Evolutionary conservation across 208 protist genomes (phyloP), one percentile per base, ranked within the genome.

Genomic region (Lotmaria passim): DNA sequence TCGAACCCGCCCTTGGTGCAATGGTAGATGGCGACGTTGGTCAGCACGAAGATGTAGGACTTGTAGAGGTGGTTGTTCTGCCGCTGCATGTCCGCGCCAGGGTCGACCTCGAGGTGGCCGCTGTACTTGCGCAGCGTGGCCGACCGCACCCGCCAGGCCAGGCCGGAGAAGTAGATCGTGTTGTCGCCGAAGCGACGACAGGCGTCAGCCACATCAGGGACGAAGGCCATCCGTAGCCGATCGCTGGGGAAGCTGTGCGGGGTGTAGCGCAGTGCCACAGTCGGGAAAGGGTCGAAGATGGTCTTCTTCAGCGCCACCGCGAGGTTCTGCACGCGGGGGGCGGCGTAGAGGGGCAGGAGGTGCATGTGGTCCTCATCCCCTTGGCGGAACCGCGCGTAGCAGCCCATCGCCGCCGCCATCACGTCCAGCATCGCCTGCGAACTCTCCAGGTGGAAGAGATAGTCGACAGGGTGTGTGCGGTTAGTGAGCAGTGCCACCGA

Each of bases 1-100:
- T 85, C 86, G 48, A 81, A 81, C 39, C 77, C 78, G 39, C 73
- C 81, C 65, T 83, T 80, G 28, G 79, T 79, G 58, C 76, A 86
- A 67, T 84, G 81, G 72, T 92, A 92, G 47, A 92, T 52, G 26
- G 86, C 86, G 51, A 62, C 76, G 78, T 92, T 92, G 30, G 86
- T 92, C 33, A 92, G 26, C 28, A 88, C 53, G 31, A 92, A 67
- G 23, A 92, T 72, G 53, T 82, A 81, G 17, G 72, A 65, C 69
- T 88, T 88, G 75, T 79, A 81, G 31, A 81, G 67, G 58, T 82
- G 68, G 57, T 84, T 85, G 55, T 82, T 83, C 57, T 66, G 57
- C 6, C 72, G 71, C 34, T 65, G 71, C 71, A 85, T 80, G 43
- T 62, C 70, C 1, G 64, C 31, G 7, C 67, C 71, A 17, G 81